These are phyloP conservation scores for Kitagawia praeruptora DNA, from an alignment of 129 eudicot genomes.

Conservation along the genomic window DNA sequence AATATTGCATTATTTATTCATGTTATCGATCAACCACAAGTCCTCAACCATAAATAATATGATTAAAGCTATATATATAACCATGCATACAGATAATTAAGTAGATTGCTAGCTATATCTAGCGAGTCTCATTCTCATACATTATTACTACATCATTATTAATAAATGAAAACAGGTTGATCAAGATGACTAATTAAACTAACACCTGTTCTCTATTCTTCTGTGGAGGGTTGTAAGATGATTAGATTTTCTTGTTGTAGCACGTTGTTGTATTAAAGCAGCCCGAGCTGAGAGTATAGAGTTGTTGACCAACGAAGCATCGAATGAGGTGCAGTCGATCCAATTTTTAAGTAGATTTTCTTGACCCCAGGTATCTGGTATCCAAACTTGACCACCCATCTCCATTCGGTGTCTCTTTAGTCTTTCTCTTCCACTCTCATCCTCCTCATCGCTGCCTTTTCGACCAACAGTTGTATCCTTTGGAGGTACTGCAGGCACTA, in stretches of 20 bases:
- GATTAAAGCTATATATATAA: too few relatives aligned
- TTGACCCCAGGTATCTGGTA: constrained; percentile 93
- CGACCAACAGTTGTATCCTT: neutral
- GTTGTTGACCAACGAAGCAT: constrained; percentile 37
- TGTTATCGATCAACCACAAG: too few relatives aligned
- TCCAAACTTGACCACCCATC: constrained; percentile 77
- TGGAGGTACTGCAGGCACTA: neutral
- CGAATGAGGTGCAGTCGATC: constrained; percentile 67
- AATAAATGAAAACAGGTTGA: neutral
- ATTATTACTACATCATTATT: neutral
- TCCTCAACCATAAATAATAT: too few relatives aligned
- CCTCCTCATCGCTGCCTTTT: constrained; percentile 7
- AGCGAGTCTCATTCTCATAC: neutral
- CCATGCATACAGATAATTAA: too few relatives aligned
- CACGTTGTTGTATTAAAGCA: constrained; percentile 57
- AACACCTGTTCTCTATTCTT: constrained; percentile 32
- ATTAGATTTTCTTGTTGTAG: constrained; percentile 14
- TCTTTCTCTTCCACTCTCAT: constrained; percentile 62
- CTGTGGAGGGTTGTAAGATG: neutral
- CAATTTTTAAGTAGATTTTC: constrained; percentile 66
- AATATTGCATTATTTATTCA: too few relatives aligned
- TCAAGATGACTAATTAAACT: neutral
- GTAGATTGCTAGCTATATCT: too few relatives aligned
- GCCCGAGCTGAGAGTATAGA: constrained; percentile 63
- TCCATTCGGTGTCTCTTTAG: constrained; percentile 71